Evolutionary conservation across 306 rosid species (phyloP), one percentile per base, ranked within the genome.

Genomic region (Inga laurina): DNA sequence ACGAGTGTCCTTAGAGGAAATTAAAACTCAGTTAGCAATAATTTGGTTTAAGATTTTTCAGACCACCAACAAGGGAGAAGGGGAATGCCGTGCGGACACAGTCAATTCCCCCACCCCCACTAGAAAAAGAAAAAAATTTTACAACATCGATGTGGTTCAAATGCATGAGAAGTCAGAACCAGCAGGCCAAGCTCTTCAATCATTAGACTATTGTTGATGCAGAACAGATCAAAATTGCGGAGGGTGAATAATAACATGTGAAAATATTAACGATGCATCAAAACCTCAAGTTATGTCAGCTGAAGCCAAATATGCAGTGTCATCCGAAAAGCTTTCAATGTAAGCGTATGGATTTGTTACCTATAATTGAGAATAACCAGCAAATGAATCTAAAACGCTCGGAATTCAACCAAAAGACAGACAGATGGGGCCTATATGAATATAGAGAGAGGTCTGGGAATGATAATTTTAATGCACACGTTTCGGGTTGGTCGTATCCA

Each of bases 401-500:
- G 21, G 88, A 88, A 80, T 83, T 79, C 22, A 62, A 81, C 34
- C 2, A 52, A 69, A 30, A 72, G 14, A 21, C 49, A 19, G 74
- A 69, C 30, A 21, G 49, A 43, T 49, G 77, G 79, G 79, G 74
- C 66, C 74, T 74, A 32, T 37, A 24, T 14, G 72, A 79, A 73
- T 2, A 70, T 57, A 24, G 74, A 49, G 45, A n/a, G 43, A 39
- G 21, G 45, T 10, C 9, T 32, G 37, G 78, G 39, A 27, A 35
- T 9, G 59, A 34, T 32, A 62, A 27, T 39, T 85, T 57, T 32
- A 79, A 30, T 56, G 34, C 35, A 41, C 71, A 79, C 82, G 88
- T 84, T 62, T 35, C 59, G 79, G 68, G 43, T 68, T 80, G 78
- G 88, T 87, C 86, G 78, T 85, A 84, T 84, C 62, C 68, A 80